Base-by-base conservation (phyloP, 768 basidiomycete species). In the Cystofilobasidium bisporidii region DNA sequence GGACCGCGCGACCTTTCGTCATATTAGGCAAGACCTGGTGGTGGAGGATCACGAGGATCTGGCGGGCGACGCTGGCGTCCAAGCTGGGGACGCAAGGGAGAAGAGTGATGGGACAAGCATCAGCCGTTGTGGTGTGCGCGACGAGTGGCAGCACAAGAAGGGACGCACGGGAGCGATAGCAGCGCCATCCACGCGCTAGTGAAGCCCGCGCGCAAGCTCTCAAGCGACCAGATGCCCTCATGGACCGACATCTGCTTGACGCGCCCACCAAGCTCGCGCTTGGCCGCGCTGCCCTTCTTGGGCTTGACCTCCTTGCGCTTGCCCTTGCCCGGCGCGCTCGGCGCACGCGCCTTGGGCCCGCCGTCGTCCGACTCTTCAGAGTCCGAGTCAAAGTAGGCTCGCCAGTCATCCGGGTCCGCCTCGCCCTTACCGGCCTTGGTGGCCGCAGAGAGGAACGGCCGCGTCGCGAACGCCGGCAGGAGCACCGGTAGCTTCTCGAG, bases 11-110 rank as follows among this genome's bases (percentile, higher is more conserved):
- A 32, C 55, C 57, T 45, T 87, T 77, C 0, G 88, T 90, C 57
- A 93, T 75, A 75, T 91, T 85, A 0, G 92, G 92, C 75, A 94
- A 77, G 17, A 93, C 86, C 8, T 86, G 84, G 17, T 84, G 80
- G 75, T 94, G 91, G 81, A 94, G 85, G 36, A 92, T 80, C 72
- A 85, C 86, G 69, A 94, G 77, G 20, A 82, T 83, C 56, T 86
- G 80, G 28, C 81, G 80, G 20, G 84, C 80, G 5, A 85, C 73
- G 0, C 74, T 74, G 61, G 68, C 40, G 26, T 69, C 68, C 30
- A 69, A 45, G 9, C 68, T 69, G 53, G 11, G 17, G 12, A n/a
- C 22, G 20, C 8, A 17, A 17, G 14, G 43, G 14, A 4, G 20
- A 17, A 8, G 18, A 22, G 17, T 43, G 43, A 5, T 43, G 9